Base-by-base conservation (phyloP, 345 rosid genomes). In the Theobroma cacao region DNA sequence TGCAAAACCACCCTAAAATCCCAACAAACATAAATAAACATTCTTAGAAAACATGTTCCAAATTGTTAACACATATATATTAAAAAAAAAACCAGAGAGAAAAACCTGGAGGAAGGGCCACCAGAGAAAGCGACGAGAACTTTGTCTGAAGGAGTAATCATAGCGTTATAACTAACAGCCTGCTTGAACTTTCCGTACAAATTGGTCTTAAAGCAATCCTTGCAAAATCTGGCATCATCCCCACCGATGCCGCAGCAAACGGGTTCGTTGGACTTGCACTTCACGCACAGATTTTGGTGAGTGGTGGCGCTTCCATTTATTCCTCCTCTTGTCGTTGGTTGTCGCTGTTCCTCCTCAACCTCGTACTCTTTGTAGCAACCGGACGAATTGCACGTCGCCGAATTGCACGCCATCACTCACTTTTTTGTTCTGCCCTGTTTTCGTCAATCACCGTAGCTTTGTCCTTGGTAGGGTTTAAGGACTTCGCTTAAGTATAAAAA, bases 71-170 rank as follows among this genome's bases (percentile, higher is more conserved):
- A 36, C 22, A 36, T n/a, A n/a, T n/a, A n/a, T n/a, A 65, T 36
- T 24, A 55, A 41, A 52, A 24, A 9, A n/a, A 1, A 71, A 53
- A 9, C 15, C 1, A 9, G 22, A 74, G 30, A 48, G 75, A 45
- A 9, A 81, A 67, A 91, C 97, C 99, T 90, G 75, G 99, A 96
- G 81, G 92, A 83, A 72, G 93, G 85, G 64, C 97, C 98, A 10
- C 97, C 99, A 4, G 99, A 94, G 91, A 96, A 92, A 40, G 99
- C 97, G 30, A 96, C 94, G 53, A 92, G 98, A 28, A 92, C 93
- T 7, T 94, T 88, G 80, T 94, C 99, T 7, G 93, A 84, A 82
- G 99, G 97, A 56, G 94, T 89, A 71, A 94, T 94, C 97, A 92
- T 87, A 76, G 98, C 92, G 67, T 92, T 89, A 20, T 93, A 91